These are phyloP conservation scores for Hymenoscyphus fructigenus DNA, from an alignment of 2,329 filamentous ascomycete genomes.

Conservation along the genomic window DNA sequence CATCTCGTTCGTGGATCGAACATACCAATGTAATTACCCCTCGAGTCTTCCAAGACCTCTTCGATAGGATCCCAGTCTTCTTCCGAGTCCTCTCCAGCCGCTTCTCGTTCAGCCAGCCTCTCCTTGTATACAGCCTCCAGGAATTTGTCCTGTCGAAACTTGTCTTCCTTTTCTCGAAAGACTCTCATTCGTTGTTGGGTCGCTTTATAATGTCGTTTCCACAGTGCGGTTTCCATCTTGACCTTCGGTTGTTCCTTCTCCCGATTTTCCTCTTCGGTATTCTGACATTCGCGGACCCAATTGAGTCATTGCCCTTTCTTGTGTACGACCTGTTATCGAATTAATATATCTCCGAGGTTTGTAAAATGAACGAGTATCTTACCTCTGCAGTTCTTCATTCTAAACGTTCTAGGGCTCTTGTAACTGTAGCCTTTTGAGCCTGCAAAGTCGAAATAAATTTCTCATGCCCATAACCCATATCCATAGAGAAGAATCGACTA, in stretches of 20 bases:
- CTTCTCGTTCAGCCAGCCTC: constrained; percentile 35
- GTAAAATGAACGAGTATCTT: not conserved
- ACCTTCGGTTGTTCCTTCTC: constrained; percentile 51
- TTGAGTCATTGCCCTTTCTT: constrained; percentile 48
- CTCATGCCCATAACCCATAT: constrained; percentile 45
- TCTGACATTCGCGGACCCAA: constrained; percentile 47
- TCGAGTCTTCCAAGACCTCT: constrained; percentile 46
- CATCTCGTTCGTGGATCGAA: constrained; percentile 35
- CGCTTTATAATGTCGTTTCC: constrained; percentile 48
- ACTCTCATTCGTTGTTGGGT: constrained; percentile 41
- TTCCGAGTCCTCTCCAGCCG: constrained; percentile 33
- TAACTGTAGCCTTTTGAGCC: constrained; percentile 34
- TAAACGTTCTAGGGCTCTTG: constrained; percentile 42
- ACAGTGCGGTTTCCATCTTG: constrained; percentile 48
- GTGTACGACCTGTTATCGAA: constrained; percentile 36
- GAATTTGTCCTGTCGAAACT: constrained; percentile 44
- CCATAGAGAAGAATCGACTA: constrained; percentile 43
- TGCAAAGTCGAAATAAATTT: constrained; percentile 41
- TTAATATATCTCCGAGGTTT: not conserved
- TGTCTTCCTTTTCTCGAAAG: constrained; percentile 43
- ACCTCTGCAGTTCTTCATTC: constrained; percentile 44
- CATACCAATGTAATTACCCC: constrained; percentile 39
- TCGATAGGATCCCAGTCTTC: constrained; percentile 50
- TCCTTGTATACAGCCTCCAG: constrained; percentile 45
- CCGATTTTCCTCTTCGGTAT: constrained; percentile 44